Conservation (phyloP, 1,139 yeast species). For the Saccharomyces hybrid region DNA sequence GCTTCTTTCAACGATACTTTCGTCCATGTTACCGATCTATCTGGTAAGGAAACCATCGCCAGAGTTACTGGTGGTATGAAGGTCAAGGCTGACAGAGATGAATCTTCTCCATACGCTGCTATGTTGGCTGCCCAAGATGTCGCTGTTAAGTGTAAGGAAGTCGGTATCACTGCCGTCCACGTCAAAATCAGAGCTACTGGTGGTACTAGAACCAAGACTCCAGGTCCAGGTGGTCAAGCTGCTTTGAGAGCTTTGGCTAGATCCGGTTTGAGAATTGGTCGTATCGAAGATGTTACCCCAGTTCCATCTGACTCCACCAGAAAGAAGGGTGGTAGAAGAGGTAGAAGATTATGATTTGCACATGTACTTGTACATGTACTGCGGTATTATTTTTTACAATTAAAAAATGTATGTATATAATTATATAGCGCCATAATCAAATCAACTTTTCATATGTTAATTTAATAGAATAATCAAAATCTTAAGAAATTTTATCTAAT, state of each 20-base stretch:
- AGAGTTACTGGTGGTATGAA: slow-evolving; percentile 99
- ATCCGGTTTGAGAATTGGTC: slow-evolving; percentile 99
- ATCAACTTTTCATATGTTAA: background rate
- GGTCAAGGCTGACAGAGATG: slow-evolving; percentile 99
- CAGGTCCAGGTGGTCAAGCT: slow-evolving; percentile 99
- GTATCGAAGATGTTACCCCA: slow-evolving; percentile 99
- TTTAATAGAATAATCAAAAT: background rate
- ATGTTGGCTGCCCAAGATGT: slow-evolving; percentile 99
- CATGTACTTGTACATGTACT: background rate
- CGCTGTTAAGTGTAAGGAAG: slow-evolving; percentile 98
- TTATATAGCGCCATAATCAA: background rate
- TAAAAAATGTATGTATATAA: background rate
- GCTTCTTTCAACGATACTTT: slow-evolving; percentile 99
- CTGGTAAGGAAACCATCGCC: slow-evolving; percentile 99
- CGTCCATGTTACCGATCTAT: slow-evolving; percentile 98
- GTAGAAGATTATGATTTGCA: slow-evolving; percentile 89
- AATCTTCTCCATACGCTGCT: slow-evolving; percentile 99
- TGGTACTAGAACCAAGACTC: slow-evolving; percentile 99
- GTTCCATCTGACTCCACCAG: slow-evolving; percentile 99
- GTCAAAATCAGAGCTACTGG: slow-evolving; percentile 99
- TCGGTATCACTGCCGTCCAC: slow-evolving; percentile 99
- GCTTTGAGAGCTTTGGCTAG: slow-evolving; percentile 99
- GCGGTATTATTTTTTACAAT: background rate
- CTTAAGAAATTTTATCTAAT: too few relatives aligned
- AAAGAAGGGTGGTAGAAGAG: slow-evolving; percentile 99